Evolutionary conservation across 1,139 yeast genomes (phyloP), one percentile per base, ranked within the genome.

Genomic region (Saccharomyces hybrid): DNA sequence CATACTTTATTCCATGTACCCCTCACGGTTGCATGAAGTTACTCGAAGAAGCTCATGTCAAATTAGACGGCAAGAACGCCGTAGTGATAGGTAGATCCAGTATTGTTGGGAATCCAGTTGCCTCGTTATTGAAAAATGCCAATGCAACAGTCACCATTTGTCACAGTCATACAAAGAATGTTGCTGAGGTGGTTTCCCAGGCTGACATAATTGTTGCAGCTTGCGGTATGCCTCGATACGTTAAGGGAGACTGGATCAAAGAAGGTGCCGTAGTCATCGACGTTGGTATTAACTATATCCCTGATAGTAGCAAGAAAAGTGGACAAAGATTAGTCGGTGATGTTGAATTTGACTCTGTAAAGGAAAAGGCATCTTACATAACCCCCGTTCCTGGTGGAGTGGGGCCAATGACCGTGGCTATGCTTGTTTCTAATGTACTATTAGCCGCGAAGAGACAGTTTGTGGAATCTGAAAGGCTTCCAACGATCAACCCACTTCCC

Each of bases 331-430:
- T 86, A 64, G 90, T 86, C 16, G 95, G 95, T 60, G 95, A 86
- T 69, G 93, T 84, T 32, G 90, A 85, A 61, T 86, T 74, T 65
- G 82, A 75, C 52, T 72, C 79, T 42, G 86, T 84, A 54, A 74
- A 75, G 55, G 72, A 77, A 53, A 77, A 76, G 60, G 86, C 89
- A 1, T 74, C 84, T 1, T 81, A 76, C 63, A 75, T 86, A 54
- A 86, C 95, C 5, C 95, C 95, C 4, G 95, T 86, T 52, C 95
- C 95, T 42, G 93, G 95, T 70, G 95, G 95, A 62, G 95, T 86
- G 62, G 95, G 95, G 44, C 95, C 95, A 62, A 86, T 86, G 95
- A 86, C 95, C 31, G 93, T 86, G 47, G 91, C 90, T 48, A 85
- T 85, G 90, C 78, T 86, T 59, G 80, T 87, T 59, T 78, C 83